A percentile compares a stretch with the other conserved stretches of the same genome.
phyloP scores from a whole-genome alignment of 108 stramenopile genomes.

The Nitzschia sp. region DNA sequence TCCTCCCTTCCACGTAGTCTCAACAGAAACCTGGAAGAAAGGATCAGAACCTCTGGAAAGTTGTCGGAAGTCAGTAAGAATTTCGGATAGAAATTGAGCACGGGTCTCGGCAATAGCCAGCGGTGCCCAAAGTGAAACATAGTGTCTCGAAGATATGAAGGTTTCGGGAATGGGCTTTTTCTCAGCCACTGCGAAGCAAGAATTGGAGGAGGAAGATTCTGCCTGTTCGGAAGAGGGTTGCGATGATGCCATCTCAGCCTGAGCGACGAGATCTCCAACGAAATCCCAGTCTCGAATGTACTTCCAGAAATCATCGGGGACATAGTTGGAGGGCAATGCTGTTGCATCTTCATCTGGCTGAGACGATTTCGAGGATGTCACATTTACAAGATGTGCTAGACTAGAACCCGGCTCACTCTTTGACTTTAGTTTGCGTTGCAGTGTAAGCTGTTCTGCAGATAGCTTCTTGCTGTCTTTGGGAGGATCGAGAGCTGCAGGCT shows the following conservation, averaged over 20 bases:
- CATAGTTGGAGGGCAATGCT: slow-evolving; percentile 8
- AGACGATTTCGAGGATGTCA: background rate
- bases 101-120: slow-evolving; percentile 68
- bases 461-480: background rate
- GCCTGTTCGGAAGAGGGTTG: background rate
- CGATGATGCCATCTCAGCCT: slow-evolving; percentile 12
- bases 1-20: slow-evolving; percentile 31
- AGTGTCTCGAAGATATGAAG: slow-evolving; percentile 69
- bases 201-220: background rate
- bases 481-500: background rate
- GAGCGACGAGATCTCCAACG: slow-evolving; percentile 48
- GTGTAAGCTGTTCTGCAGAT: slow-evolving; percentile 4
- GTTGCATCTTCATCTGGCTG: slow-evolving; percentile 2
- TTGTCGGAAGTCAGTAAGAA: slow-evolving; percentile 25
- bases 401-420: background rate
- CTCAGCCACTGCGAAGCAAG: background rate
- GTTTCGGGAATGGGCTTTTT: slow-evolving; percentile 62
- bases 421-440: slow-evolving; percentile 1
- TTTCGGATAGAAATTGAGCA: slow-evolving; percentile 72
- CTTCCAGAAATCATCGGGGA: slow-evolving; percentile 76
- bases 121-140: slow-evolving; percentile 78
- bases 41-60: slow-evolving; percentile 8
- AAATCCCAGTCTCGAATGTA: slow-evolving; percentile 83
- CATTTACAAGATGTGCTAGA: background rate
- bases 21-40: slow-evolving; percentile 30